Percentiles rank a stretch among this genome's conserved stretches.
These are phyloP conservation scores for Ogataea pini DNA, from an alignment of 805 yeast species.

Conservation along the genomic window DNA sequence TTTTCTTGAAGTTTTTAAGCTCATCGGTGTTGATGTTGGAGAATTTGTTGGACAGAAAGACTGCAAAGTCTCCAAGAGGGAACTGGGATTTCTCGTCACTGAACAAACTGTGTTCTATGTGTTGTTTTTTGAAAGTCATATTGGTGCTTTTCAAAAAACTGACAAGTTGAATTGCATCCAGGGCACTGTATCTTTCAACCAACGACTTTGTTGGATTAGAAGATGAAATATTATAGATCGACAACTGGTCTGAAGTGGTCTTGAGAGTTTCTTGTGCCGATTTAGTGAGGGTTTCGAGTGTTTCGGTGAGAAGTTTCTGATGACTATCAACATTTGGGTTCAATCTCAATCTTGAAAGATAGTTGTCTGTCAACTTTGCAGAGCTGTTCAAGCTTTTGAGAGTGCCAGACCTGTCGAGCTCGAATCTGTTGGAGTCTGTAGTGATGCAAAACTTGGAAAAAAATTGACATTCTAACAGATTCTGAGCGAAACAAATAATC, in stretches of 20 bases:
- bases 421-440: slow-evolving; percentile 35
- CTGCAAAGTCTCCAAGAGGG: slow-evolving; percentile 47
- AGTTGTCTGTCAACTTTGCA: slow-evolving; percentile 40
- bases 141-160: slow-evolving; percentile 57
- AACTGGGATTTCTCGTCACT: slow-evolving; percentile 50
- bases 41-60: slow-evolving; percentile 34
- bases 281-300: slow-evolving; percentile 40
- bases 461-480: slow-evolving; percentile 49
- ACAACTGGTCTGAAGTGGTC: slow-evolving; percentile 45
- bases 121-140: slow-evolving; percentile 59
- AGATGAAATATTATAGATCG: slow-evolving; percentile 48
- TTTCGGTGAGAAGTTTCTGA: slow-evolving; percentile 41
- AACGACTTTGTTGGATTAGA: slow-evolving; percentile 45
- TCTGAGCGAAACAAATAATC: slow-evolving; percentile 45
- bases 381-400: slow-evolving; percentile 23
- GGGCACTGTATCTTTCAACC: slow-evolving; percentile 45
- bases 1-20: slow-evolving; percentile 42
- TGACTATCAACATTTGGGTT: slow-evolving; percentile 43
- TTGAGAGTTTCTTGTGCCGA: slow-evolving; percentile 43
- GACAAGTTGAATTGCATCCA: slow-evolving; percentile 55
- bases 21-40: slow-evolving; percentile 15
- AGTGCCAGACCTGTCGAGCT: slow-evolving; percentile 18
- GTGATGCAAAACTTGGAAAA: slow-evolving; percentile 44
- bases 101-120: slow-evolving; percentile 66
- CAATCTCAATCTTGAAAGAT: slow-evolving; percentile 37